Evolutionary conservation across 192 early-diverging fungal species (phyloP), one percentile per base, ranked within the genome.

Genomic region (Martensiomyces pterosporus): DNA sequence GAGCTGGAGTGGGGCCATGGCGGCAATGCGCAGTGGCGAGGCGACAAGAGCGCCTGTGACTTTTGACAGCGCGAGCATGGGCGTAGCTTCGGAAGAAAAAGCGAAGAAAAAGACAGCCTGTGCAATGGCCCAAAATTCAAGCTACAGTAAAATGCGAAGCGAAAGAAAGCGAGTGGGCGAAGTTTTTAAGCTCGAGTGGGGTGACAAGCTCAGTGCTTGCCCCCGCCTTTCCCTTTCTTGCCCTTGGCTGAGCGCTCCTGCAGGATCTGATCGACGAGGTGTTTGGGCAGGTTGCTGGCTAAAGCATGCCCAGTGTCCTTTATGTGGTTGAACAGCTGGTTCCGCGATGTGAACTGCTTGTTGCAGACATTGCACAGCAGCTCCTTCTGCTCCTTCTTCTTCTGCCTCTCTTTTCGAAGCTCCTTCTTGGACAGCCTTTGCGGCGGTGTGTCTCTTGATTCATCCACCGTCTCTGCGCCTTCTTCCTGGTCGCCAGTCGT

Each of bases 251-350:
- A 19, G 1, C 52, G 42, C 33, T 55, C 43, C n/a, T 45, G 43
- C 14, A 22, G 12, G 19, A 55, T 46, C 35, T 44, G 46, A 39
- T 47, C 39, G 9, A 34, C 39, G 9, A 49, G 6, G 32, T 43
- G 39, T 24, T 34, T 35, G 39, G 40, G 36, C 12, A 49, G 13
- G 6, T 39, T 47, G 27, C 40, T 42, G 4, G 85, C 83, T 40
- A 79, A 55, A 3, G 94, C 92, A 66, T 98, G 94, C 12, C 91
- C 90, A 12, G 86, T 89, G 17, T 76, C 75, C 35, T 87, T 83
- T 25, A 97, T 88, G 56, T 98, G 94, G 1, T 80, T 67, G 71
- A 97, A 98, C 1, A 98, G 71, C 57, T 86, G 82, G 57, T 88
- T 95, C 39, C 89, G 82, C 17, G 86, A 79, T 9, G 74, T 44